Evolutionary conservation across 441 rosid genomes (phyloP).

Genomic region (Erodium chrysanthum): DNA sequence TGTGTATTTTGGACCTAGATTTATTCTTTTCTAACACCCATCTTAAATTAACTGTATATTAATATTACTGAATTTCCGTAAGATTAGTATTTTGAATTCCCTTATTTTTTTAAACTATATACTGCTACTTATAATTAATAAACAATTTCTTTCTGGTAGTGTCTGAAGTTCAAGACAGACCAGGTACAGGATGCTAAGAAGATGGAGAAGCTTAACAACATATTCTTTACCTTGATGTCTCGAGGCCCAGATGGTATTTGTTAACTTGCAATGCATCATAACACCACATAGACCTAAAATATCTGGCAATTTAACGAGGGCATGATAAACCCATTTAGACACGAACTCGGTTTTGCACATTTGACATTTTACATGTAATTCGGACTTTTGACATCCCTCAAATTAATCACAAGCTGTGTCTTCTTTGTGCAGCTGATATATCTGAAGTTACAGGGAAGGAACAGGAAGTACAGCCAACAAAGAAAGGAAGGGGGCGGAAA

Average conservation of each 20-base stretch:
- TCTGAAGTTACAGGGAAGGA: slow-evolving; percentile 52
- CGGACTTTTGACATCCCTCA: background rate
- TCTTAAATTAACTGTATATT: too few relatives aligned
- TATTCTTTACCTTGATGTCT: slow-evolving; percentile 82
- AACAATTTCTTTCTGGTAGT: slow-evolving; percentile 28
- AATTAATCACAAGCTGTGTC: slow-evolving; percentile 9
- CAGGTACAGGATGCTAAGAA: slow-evolving; percentile 94
- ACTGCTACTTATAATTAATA: background rate
- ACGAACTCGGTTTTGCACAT: background rate
- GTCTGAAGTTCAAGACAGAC: slow-evolving; percentile 95
- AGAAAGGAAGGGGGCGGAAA: slow-evolving; percentile 92
- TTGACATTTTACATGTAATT: background rate
- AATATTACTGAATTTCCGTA: too few relatives aligned
- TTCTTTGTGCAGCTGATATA: slow-evolving; percentile 47
- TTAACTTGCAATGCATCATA: background rate
- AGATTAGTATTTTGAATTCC: too few relatives aligned
- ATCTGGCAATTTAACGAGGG: too few relatives aligned
- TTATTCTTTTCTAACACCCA: too few relatives aligned
- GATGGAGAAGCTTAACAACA: slow-evolving; percentile 90
- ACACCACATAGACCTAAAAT: background rate
- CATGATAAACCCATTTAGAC: background rate
- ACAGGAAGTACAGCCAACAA: slow-evolving; percentile 57
- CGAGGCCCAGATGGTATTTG: slow-evolving; percentile 81
- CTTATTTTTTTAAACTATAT: background rate
- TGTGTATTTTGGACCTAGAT: too few relatives aligned